Evolutionary conservation across 495 filamentous ascomycete species (phyloP), one percentile per base, ranked within the genome.

Genomic region (Paragyromitra xinjiangensis): DNA sequence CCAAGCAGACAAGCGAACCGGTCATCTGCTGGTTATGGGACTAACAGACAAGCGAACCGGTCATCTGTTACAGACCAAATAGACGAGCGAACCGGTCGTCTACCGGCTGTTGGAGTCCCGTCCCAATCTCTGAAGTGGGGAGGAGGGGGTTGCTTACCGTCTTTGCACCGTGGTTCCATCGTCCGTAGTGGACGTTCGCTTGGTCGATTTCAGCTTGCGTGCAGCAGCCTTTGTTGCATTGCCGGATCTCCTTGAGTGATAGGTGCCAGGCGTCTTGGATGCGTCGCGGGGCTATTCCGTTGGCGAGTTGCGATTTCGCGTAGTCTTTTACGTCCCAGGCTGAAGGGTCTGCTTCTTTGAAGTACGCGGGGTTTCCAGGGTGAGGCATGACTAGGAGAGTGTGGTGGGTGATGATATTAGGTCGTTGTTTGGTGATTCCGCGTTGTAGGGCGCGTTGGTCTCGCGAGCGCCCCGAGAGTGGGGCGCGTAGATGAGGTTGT

Each of bases 41-140:
- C 51, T 58, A 61, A 73, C 64, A 73, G 71, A 73, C 51, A 19
- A 73, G 71, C 71, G 26, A 73, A 59, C 71, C 26, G 71, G 71
- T 73, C n/a, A 73, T 73, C 71, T 70, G 51, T 48, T 59, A 51
- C 39, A 70, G 56, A 59, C 65, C 48, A 42, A 16, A 39, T 48
- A 68, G 65, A 42, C 65, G 39, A 68, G 64, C 48, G 64, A 67
- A 40, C 48, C 37, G 70, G 70, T 66, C 48, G 24, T 65, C 45
- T 71, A 6, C 40, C 50, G 58, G 69, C 19, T 71, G 24, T 58
- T 61, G 14, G 44, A 42, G 24, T 45, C 67, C 58, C 53, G 53
- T 55, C 67, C n/a, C 48, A 9, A 34, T 24, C 64, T 37, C 29
- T 37, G 6, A 64, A 44, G n/a, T 55, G 0, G n/a, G 22, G 53